Evolutionary conservation across 306 rosid genomes (phyloP).

Genomic region (Elaeagnus macrophylla): DNA sequence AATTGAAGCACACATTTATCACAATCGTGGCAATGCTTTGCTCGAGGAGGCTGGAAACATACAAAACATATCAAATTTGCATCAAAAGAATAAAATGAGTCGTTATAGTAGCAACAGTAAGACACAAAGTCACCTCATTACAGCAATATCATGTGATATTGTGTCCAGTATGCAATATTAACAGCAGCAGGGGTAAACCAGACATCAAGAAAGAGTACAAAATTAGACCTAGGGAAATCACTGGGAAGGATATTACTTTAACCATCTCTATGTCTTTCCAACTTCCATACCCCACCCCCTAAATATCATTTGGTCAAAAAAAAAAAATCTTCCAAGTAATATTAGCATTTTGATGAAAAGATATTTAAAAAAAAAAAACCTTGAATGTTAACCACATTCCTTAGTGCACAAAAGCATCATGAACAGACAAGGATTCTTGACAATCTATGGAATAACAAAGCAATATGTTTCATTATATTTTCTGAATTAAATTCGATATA

Average conservation of each 20-base stretch:
- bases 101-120: neutral
- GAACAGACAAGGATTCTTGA: too few relatives aligned
- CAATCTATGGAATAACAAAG: too few relatives aligned
- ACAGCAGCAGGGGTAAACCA: neutral
- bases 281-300: neutral
- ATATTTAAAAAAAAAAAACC: too few relatives aligned
- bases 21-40: constrained; percentile 98
- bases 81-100: neutral
- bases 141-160: neutral
- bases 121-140: neutral
- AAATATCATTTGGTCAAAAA: too few relatives aligned
- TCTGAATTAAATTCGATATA: too few relatives aligned
- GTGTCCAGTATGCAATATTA: neutral
- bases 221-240: neutral
- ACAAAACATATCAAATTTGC: constrained; percentile 18
- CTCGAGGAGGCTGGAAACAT: constrained; percentile 81
- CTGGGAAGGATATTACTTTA: neutral
- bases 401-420: too few relatives aligned
- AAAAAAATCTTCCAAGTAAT: too few relatives aligned
- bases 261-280: neutral
- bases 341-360: too few relatives aligned
- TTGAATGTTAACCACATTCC: too few relatives aligned
- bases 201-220: neutral
- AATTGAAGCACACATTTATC: constrained; percentile 91
- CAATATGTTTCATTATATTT: too few relatives aligned